phyloP scores from a whole-genome alignment of 176 grass and related monocot genomes.

The barley (Hordeum vulgare) region MorexV3_pseudomolecules_assembly NC_058518.1:402858245-402858744 shows the following conservation, averaged over 20 bases:
- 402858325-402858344: constrained; percentile 81
- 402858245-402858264: constrained; percentile 68
- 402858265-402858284: constrained; percentile 80
- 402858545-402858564: constrained; percentile 80
- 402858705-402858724: constrained; percentile 94
- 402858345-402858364: constrained; percentile 79
- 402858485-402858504: constrained; percentile 94
- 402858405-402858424: constrained; percentile 52
- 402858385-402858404: constrained; percentile 46
- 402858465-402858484: constrained; percentile 98
- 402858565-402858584: constrained; percentile 78
- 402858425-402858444: constrained; percentile 91
- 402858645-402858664: constrained; percentile 90
- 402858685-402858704: constrained; percentile 50
- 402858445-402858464: constrained; percentile 92
- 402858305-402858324: constrained; percentile 96
- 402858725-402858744: constrained; percentile 89
- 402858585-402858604: constrained; percentile 92
- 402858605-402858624: constrained; percentile 75
- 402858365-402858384: constrained; percentile 79
- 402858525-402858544: constrained; percentile 77
- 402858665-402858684: constrained; percentile 84
- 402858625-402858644: constrained; percentile 94
- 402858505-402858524: constrained; percentile 68
- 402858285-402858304: constrained; percentile 82